Evolutionary conservation across 208 protist genomes (phyloP).

Genomic region (Acanthamoeba quina): DNA sequence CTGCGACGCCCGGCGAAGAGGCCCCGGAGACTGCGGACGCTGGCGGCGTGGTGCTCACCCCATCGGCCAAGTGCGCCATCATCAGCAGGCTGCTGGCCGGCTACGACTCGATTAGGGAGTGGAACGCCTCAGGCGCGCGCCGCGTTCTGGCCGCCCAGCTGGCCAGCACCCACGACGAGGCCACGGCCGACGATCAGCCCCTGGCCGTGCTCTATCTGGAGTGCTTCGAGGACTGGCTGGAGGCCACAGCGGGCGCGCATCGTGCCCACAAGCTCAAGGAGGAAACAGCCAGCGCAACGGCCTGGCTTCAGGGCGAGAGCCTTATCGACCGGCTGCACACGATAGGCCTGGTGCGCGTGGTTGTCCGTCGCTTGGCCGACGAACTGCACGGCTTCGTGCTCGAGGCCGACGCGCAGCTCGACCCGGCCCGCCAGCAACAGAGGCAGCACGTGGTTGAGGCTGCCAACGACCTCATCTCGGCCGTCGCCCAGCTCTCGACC

Average conservation of each 20-base stretch:
- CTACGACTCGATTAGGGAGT: neutral
- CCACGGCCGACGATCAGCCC: neutral
- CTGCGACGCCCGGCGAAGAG: neutral
- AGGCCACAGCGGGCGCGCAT: neutral
- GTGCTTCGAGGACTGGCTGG: slow-evolving; percentile 50
- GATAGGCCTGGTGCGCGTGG: neutral
- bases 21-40: neutral
- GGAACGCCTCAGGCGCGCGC: slow-evolving; percentile 8
- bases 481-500: neutral
- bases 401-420: neutral
- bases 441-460: slow-evolving; percentile 4
- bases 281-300: neutral
- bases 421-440: neutral
- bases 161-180: neutral
- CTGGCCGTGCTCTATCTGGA: slow-evolving; percentile 36
- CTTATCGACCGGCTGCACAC: slow-evolving; percentile 36
- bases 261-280: neutral
- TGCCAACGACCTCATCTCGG: neutral
- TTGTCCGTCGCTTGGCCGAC: neutral
- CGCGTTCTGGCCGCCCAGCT: neutral
- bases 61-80: slow-evolving; percentile 13
- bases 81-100: slow-evolving; percentile 12
- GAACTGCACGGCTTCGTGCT: neutral
- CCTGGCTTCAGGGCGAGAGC: neutral
- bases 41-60: neutral